Base-by-base conservation (phyloP, 2,329 filamentous ascomycete genomes). In the Gaeumannomyces tritici region DNA sequence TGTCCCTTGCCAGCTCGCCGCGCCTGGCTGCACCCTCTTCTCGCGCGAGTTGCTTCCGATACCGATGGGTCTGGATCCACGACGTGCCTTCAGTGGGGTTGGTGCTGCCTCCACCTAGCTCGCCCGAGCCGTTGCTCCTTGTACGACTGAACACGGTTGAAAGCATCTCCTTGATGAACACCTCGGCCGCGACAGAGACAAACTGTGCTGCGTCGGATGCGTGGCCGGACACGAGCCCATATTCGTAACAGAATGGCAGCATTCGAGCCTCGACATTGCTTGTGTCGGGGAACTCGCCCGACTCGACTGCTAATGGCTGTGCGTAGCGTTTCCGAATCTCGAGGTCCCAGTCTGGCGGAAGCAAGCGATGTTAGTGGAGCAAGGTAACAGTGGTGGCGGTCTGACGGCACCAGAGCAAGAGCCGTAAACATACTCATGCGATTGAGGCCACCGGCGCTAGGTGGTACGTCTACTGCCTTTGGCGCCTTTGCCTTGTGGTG, bases 61-160 rank as follows among this genome's bases (percentile, higher is more conserved):
- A 97, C 63, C 85, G 87, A 67, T 88, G 83, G 2, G 91, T 96
- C 72, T 92, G 88, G 63, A 97, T 84, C 79, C 89, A 90, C 47
- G 81, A 82, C 55, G 84, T 84, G 55, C 60, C 60, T 28, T 47
- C 60, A 2, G 60, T 35, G 18, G 24, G 55, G 28, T 57, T 61
- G 55, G 86, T 87, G 42, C 85, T 80, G 3, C 88, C 88, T 62
- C 86, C 86, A 3, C 84, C 84, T 61, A 84, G 82, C 64, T 86
- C 82, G 33, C 85, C 85, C 3, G 85, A 84, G 0, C 83, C 85
- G 68, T 89, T 89, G 68, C 83, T 83, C 64, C 84, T 78, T 1
- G 86, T 88, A 61, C 85, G 83, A 65, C 81, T 83, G 65, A 88
- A 87, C 9, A 89, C 79, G 8, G 83, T 79, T 2, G 85, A 82